Evolutionary conservation across 768 basidiomycete species (phyloP), one percentile per base, ranked within the genome.

Genomic region (Amanita exitialis): DNA sequence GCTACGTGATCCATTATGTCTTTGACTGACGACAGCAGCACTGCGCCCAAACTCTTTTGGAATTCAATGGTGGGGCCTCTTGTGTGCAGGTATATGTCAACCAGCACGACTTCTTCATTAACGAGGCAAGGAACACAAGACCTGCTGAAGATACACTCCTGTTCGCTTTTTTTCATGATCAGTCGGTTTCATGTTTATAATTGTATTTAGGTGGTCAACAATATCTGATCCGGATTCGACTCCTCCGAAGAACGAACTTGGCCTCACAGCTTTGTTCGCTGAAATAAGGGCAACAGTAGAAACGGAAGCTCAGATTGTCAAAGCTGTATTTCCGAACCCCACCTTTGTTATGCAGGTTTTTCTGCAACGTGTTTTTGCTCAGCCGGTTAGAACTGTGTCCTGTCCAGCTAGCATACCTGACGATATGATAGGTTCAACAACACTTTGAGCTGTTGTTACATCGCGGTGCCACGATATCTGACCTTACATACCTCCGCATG

Each of bases 71-170:
- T 5, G 96, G 96, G 7, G 74, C 88, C 39, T 95, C 93, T 0
- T 98, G 96, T 61, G 88, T 99, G 4, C 94, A 97, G 66, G 90
- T 98, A 10, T 99, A 98, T 60, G 96, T 99, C 50, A 99, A 98
- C 60, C 96, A 99, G 63, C 96, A 99, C 59, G 96, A 98, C 64
- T 99, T 99, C 73, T 99, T 99, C 74, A 97, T 98, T 64, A 94
- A 94, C 62, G 80, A 90, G 49, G 82, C 90, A 35, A 82, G 86
- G 32, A 84, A 83, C 47, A 72, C 73, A 28, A 74, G 75, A 53
- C 67, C 75, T 12, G 66, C 69, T 36, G 72, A 78, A 28, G 82
- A 84, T 58, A 71, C 71, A n/a, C 46, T 76, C 49, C 62, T 86
- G 80, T 86, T 51, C 48, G 78, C 64, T 28, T 25, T 7, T 38